Evolutionary conservation across 441 rosid genomes (phyloP), one percentile per base, ranked within the genome.

Genomic region (Sinapis alba): DNA sequence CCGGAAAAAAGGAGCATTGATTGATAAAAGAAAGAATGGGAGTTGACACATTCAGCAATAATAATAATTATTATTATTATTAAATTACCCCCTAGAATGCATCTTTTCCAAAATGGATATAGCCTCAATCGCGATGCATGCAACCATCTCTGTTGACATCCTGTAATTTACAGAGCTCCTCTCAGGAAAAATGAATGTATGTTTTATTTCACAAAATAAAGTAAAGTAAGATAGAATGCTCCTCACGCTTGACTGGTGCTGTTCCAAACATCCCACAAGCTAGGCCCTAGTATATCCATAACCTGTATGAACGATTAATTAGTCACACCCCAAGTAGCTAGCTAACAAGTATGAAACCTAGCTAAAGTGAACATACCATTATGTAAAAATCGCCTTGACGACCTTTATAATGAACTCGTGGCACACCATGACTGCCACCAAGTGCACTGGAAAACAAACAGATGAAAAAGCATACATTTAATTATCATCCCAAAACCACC

Each of bases 251-350:
- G 91, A 15, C 94, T 82, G 78, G 85, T 88, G 71, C 82, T 93
- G 68, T 91, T 93, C 98, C 99, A 95, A 75, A 91, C 93, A 81
- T 94, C 99, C 97, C 99, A 94, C 30, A 94, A 83, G 83, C 98
- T 95, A 45, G 96, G 97, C 36, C 99, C 97, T 24, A 94, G 87
- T 73, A 90, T 90, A 83, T 95, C 56, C 56, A 50, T 50, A 50
- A 50, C 99, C 99, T 96, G 87, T 70, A 81, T 30, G 51, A 57
- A 65, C 21, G 10, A 73, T 47, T 27, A 7, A 50, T 65, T 28
- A 73, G 63, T 58, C 32, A 73, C 64, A 54, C 0, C 71, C 1
- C 0, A 51, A 67, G 63, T 54, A 66, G 41, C 20, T 36, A 69
- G n/a, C n/a, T n/a, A n/a, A n/a, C n/a, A n/a, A n/a, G 97, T 97